These are phyloP conservation scores for Alternaria arborescens DNA, from an alignment of 2,329 filamentous ascomycete genomes.

Conservation along the genomic window DNA sequence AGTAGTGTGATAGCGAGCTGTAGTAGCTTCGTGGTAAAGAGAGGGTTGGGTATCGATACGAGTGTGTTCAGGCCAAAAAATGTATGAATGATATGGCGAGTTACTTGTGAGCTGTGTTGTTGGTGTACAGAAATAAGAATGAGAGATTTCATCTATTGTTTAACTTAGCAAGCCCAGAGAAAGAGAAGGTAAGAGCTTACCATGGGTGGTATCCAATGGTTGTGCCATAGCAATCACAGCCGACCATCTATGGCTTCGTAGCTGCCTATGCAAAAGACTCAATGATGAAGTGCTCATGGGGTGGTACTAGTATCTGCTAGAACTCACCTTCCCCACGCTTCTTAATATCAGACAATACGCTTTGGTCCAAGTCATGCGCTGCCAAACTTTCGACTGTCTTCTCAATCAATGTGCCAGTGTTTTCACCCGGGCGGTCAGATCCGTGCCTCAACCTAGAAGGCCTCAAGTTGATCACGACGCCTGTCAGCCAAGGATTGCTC, in stretches of 20 bases:
- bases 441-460: slow-evolving; percentile 13
- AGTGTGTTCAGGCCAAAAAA: not conserved
- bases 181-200: not conserved
- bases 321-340: not conserved
- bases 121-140: not conserved
- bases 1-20: not conserved
- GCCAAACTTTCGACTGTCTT: not conserved
- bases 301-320: not conserved
- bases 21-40: not conserved
- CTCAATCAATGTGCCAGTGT: not conserved
- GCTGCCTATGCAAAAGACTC: not conserved
- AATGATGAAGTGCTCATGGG: not conserved
- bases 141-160: not conserved
- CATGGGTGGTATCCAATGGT: not conserved
- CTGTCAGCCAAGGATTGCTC: slow-evolving; percentile 19
- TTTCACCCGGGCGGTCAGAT: not conserved
- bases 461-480: slow-evolving; percentile 25
- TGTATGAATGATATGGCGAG: not conserved
- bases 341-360: not conserved
- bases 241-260: not conserved
- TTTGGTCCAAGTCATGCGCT: not conserved
- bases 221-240: not conserved
- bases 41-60: not conserved
- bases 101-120: not conserved
- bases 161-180: not conserved